Evolutionary conservation across 2,329 filamentous ascomycete genomes (phyloP).

Genomic region (Cercospora canescens): DNA sequence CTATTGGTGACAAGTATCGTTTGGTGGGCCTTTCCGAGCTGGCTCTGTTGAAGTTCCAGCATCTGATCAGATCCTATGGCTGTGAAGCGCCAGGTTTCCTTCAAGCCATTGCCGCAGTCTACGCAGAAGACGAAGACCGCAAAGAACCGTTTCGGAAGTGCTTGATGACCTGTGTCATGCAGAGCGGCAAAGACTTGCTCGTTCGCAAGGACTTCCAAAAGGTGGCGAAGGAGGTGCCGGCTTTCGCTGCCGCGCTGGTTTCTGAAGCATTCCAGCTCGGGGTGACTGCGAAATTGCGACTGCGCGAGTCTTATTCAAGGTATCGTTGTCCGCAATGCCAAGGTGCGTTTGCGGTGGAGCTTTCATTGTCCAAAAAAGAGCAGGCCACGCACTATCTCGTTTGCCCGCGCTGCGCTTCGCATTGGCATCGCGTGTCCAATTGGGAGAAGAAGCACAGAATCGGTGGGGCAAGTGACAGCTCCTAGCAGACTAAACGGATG

Average conservation of each 20-base stretch:
- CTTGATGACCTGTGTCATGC: background rate
- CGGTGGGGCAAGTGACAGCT: background rate
- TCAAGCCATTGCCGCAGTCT: background rate
- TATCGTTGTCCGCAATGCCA: background rate
- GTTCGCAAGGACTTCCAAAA: background rate
- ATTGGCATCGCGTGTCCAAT: background rate
- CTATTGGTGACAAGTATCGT: constrained; percentile 10
- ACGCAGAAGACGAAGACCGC: background rate
- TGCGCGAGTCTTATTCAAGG: background rate
- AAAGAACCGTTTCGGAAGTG: background rate
- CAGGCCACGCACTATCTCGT: background rate
- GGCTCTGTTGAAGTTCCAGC: constrained; percentile 5
- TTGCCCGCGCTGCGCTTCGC: background rate
- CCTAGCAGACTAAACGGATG: too few species aligned
- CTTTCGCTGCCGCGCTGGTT: background rate
- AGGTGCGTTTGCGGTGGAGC: background rate
- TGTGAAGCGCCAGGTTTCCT: background rate
- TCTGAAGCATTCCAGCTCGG: background rate
- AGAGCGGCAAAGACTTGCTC: background rate
- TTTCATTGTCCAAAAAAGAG: background rate
- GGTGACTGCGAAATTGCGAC: background rate
- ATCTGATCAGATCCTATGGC: background rate
- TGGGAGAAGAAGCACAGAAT: background rate
- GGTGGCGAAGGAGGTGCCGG: background rate
- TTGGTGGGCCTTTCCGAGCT: constrained; percentile 1